Percentiles rank a stretch among this genome's conserved stretches.
Evolutionary conservation across 768 basidiomycete genomes (phyloP).

Genomic region (Hericium coralloides): DNA sequence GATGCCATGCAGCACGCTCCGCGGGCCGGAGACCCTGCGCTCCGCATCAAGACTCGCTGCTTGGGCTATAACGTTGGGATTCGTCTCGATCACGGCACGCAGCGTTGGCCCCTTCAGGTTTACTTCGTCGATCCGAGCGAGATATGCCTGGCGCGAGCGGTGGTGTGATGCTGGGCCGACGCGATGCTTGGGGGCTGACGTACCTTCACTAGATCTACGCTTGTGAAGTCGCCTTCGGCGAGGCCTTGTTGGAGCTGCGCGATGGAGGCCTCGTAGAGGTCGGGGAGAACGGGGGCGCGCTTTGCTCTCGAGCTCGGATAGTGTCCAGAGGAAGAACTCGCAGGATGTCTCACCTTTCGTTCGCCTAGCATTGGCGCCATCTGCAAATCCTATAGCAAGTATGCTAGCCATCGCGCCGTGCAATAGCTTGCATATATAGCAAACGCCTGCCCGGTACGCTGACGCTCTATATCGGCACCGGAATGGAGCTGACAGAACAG

Average conservation of each 20-base stretch:
- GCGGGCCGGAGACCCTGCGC: conserved; percentile 13
- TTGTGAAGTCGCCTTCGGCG: conserved; percentile 40
- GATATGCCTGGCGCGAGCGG: conserved; percentile 35
- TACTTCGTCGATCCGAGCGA: conserved; percentile 35
- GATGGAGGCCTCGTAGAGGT: conserved; percentile 54
- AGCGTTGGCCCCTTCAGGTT: conserved; percentile 28
- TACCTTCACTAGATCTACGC: conserved; percentile 56
- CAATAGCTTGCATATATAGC: too few relatives aligned
- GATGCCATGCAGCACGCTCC: conserved; percentile 25
- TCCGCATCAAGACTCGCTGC: conserved; percentile 24
- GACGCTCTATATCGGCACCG: too few relatives aligned
- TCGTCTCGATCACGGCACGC: conserved; percentile 31
- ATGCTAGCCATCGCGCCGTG: too few relatives aligned
- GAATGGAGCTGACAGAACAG: not conserved
- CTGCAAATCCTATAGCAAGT: too few relatives aligned
- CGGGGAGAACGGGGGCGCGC: conserved; percentile 30
- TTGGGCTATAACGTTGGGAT: conserved; percentile 26
- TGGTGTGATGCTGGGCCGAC: too few relatives aligned
- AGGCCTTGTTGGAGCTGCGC: conserved; percentile 46
- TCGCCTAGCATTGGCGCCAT: too few relatives aligned
- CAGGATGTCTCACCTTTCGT: too few relatives aligned
- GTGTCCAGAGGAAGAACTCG: too few relatives aligned
- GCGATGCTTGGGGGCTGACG: too few relatives aligned
- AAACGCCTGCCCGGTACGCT: too few relatives aligned
- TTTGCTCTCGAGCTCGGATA: too few relatives aligned